Conservation (phyloP, 768 basidiomycete genomes). For the Boletus coccyginus region DNA sequence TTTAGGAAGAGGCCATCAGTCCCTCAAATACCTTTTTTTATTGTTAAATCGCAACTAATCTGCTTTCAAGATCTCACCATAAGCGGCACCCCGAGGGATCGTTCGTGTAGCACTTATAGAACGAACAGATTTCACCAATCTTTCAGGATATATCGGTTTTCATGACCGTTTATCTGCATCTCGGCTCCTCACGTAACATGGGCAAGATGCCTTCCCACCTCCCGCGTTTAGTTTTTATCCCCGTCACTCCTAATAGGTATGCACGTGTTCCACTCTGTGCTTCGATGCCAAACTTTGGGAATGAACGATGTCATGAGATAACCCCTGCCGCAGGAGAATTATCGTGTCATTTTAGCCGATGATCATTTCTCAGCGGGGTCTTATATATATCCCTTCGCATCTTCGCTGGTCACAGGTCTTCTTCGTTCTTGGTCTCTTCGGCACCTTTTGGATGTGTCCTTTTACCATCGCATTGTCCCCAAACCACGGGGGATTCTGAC, state of each 20-base stretch:
- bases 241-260: constrained; percentile 17
- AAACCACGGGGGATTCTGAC: constrained; percentile 6
- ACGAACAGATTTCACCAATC: not conserved
- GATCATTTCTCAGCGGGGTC: constrained; percentile 11
- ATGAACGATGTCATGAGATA: constrained; percentile 14
- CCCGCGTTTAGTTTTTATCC: constrained; percentile 6
- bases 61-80: not conserved
- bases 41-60: not conserved
- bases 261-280: constrained; percentile 16
- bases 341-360: constrained; percentile 11
- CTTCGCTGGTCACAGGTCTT: constrained; percentile 4
- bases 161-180: constrained; percentile 14
- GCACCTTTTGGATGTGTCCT: constrained; percentile 14
- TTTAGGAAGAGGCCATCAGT: not conserved
- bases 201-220: constrained; percentile 18
- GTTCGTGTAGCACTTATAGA: not conserved
- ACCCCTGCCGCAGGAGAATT: constrained; percentile 5
- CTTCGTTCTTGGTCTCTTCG: constrained; percentile 1
- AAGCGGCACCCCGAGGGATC: not conserved
- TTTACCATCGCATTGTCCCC: constrained; percentile 11
- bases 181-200: constrained; percentile 19
- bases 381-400: constrained; percentile 16
- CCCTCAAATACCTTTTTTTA: not conserved
- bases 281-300: constrained; percentile 15
- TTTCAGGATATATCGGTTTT: constrained; percentile 7